Evolutionary conservation across 306 rosid genomes (phyloP), one percentile per base, ranked within the genome.

Genomic region (Castanopsis chinensis): DNA sequence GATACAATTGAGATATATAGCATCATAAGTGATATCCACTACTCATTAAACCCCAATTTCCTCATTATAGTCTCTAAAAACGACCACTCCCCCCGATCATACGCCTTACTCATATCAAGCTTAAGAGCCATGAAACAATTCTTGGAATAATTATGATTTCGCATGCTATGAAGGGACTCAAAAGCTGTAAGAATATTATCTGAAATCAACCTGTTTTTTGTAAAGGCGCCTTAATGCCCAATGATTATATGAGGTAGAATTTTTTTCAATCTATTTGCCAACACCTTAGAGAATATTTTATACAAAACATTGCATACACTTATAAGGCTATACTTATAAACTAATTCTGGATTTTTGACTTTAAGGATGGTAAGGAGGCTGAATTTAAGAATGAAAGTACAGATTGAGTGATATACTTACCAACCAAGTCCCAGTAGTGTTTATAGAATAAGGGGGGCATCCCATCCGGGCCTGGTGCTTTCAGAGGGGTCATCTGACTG

Each of bases 301-400:
- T 51, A 52, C 19, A 14, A 51, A 4, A 51, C 55, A 11, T 51
- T 52, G 18, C 55, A 52, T 2, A 3, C 19, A 5, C 55, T 52
- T 3, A 52, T 52, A 1, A 0, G 55, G 1, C 55, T 0, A 13
- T 12, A 52, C 2, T 52, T 0, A 1, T 5, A 52, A 0, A 14
- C 17, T 3, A 13, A 52, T 4, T 3, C 5, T 0, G 19, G 55
- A 3, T 10, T 13, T 52, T 11, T 11, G 1, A 3, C 18, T 52
- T 52, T 52, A 1, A 19, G 55, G 55, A 52, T 52, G 1, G 2
- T 5, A 35, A 8, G 41, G 41, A 35, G 7, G 41, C 41, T 0
- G 0, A 35, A 35, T 35, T 13, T 51, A 52, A 14, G 3, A 14
- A 14, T 0, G 1, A 3, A 1, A 52, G 19, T 3, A 52, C 0